Evolutionary conservation across 495 filamentous ascomycete species (phyloP).

Genomic region (Aspergillus campestris): DNA sequence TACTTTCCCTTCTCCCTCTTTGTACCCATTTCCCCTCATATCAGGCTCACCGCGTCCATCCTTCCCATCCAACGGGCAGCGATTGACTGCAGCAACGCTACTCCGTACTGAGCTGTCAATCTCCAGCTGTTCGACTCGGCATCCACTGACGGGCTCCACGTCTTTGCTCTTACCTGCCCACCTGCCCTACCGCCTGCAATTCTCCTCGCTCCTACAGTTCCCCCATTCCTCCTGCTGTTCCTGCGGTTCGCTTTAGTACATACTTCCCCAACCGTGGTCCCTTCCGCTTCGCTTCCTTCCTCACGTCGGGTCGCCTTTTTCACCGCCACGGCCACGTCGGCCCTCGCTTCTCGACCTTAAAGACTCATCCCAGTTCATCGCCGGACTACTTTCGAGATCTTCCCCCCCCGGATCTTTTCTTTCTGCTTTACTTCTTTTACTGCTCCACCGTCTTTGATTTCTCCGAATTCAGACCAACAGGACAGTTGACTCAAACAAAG

Average conservation of each 20-base stretch:
- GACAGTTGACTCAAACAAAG: too few relatives aligned
- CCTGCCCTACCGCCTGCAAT: slow-evolving; percentile 12
- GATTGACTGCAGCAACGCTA: slow-evolving; percentile 7
- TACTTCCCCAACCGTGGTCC: neutral
- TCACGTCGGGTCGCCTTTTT: slow-evolving; percentile 2
- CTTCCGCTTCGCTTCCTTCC: neutral
- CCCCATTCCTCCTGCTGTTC: slow-evolving; percentile 1
- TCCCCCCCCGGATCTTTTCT: neutral
- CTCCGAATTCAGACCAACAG: too few relatives aligned
- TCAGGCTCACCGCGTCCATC: neutral
- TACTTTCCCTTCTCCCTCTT: neutral
- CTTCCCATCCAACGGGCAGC: slow-evolving; percentile 2
- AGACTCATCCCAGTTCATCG: slow-evolving; percentile 1
- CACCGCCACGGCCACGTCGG: slow-evolving; percentile 17
- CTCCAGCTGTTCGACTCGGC: slow-evolving; percentile 12
- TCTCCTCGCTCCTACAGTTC: slow-evolving; percentile 2
- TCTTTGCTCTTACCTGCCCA: slow-evolving; percentile 14
- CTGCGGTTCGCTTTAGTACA: slow-evolving; percentile 5
- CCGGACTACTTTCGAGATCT: neutral
- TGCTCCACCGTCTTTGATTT: too few relatives aligned
- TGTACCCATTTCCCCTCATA: neutral
- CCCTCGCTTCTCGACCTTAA: neutral
- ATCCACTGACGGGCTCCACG: slow-evolving; percentile 17
- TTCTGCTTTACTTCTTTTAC: slow-evolving; percentile 3
- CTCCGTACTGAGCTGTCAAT: slow-evolving; percentile 21